Percentiles rank a stretch among this genome's conserved stretches.
Evolutionary conservation across 371 early-diverging fungal genomes (phyloP).

Genomic region (Sanchytrium tribonematis): DNA sequence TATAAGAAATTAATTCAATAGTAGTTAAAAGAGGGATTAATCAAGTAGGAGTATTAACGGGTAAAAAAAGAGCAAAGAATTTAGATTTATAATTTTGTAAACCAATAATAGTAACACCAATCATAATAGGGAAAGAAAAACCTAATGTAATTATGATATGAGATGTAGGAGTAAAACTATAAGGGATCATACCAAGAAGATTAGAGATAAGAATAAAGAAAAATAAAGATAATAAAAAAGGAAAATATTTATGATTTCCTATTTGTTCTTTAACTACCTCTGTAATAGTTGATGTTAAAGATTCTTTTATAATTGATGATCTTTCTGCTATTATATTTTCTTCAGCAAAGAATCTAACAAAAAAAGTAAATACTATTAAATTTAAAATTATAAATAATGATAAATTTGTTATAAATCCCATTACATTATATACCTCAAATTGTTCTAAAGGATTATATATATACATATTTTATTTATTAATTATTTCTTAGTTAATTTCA

Average conservation of each 20-base stretch:
- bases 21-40: slow-evolving; percentile 24
- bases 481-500: slow-evolving; percentile 5
- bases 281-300: slow-evolving; percentile 10
- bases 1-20: slow-evolving; percentile 28
- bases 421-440: background rate
- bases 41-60: slow-evolving; percentile 30
- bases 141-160: slow-evolving; percentile 28
- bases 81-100: slow-evolving; percentile 23
- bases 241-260: slow-evolving; percentile 26
- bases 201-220: slow-evolving; percentile 28
- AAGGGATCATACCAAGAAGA: slow-evolving; percentile 25
- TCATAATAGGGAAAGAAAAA: slow-evolving; percentile 23
- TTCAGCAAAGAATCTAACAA: background rate
- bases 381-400: background rate
- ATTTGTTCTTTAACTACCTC: slow-evolving; percentile 18
- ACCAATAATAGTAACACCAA: slow-evolving; percentile 27
- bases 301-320: slow-evolving; percentile 12
- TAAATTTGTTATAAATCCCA: background rate
- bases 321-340: slow-evolving; percentile 5
- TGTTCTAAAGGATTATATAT: slow-evolving; percentile 1
- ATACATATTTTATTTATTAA: slow-evolving; percentile 3
- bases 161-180: slow-evolving; percentile 27
- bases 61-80: slow-evolving; percentile 27
- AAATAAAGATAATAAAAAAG: slow-evolving; percentile 28
- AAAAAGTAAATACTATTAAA: background rate